Base-by-base conservation (phyloP, 2,329 filamentous ascomycete species). In the Penicillium sp. region DNA sequence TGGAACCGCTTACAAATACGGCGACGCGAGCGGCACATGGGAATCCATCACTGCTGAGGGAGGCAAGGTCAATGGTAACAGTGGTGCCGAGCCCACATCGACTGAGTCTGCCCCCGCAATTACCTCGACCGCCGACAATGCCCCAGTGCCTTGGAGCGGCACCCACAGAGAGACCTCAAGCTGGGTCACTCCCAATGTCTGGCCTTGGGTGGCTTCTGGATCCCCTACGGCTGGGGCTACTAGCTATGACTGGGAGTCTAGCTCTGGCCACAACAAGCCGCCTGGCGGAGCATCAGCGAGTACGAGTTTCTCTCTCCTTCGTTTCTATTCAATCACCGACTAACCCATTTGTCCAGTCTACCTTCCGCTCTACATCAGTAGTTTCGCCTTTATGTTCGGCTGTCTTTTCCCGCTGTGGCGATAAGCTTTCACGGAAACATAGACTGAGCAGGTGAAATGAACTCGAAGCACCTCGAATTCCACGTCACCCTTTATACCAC, bases 1-100 rank as follows among this genome's bases (percentile, higher is more conserved):
- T 1, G 94, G 94, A 50, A 87, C 83, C 16, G 79, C 88, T 59
- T 99, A 99, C 79, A 80, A 78, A 53, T 99, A 97, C 77, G 83
- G 83, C 61, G 89, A 94, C 71, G 83, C 81, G 36, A 87, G 83
- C 45, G 94, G 94, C 45, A 83, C 80, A 21, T 96, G 91, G 90
- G 69, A 84, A 61, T 93, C 89, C 45, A 97, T 99, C 72, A 75
- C 83, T 64, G 86, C 93, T 49, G 82, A 88, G n/a, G 92, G 86
- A 60, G 94, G 94, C 57, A 74, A 79, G 60, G 79, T 97, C 72
- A 90, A 91, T 71, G 84, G 83, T 29, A 71, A 88, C 32, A 67
- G 60, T 55, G 83, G 78, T 32, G 76, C 70, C 10, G 72, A 72
- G 48, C 72, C 71, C 45, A 64, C 70, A 16, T 66, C 72, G 40